phyloP scores from a whole-genome alignment of 2,329 filamentous ascomycete species.

The Aspergillus sp. region DNA sequence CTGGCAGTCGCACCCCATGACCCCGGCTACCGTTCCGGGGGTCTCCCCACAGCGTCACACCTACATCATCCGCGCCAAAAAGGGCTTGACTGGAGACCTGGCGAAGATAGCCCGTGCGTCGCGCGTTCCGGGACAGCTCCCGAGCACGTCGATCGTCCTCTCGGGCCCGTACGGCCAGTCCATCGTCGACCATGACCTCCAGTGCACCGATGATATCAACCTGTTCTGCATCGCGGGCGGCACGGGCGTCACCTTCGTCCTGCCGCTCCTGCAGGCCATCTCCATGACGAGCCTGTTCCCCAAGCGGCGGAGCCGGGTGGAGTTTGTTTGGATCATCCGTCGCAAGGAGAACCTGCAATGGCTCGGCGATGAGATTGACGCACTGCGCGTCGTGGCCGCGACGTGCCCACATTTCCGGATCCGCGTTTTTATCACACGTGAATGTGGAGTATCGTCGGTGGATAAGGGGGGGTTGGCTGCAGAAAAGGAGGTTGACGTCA shows the following conservation, averaged over 20 bases:
- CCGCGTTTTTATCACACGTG: slow-evolving; percentile 60
- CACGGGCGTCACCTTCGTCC: slow-evolving; percentile 58
- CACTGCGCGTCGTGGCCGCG: slow-evolving; percentile 44
- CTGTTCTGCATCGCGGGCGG: slow-evolving; percentile 58
- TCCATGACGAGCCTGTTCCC: slow-evolving; percentile 16
- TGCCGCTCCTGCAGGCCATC: slow-evolving; percentile 49
- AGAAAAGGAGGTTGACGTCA: neutral
- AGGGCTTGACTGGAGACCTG: slow-evolving; percentile 25
- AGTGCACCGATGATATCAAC: slow-evolving; percentile 38
- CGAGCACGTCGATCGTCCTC: slow-evolving; percentile 47
- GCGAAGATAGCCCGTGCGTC: slow-evolving; percentile 20
- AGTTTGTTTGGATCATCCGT: slow-evolving; percentile 66
- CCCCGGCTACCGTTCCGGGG: slow-evolving; percentile 56
- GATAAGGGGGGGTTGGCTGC: neutral
- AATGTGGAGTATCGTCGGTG: slow-evolving; percentile 24
- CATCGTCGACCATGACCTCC: slow-evolving; percentile 42
- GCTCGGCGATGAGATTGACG: slow-evolving; percentile 57
- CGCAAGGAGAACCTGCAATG: slow-evolving; percentile 56
- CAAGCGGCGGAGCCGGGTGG: slow-evolving; percentile 45
- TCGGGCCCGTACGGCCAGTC: slow-evolving; percentile 63
- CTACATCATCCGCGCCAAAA: slow-evolving; percentile 52
- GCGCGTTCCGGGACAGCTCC: slow-evolving; percentile 23
- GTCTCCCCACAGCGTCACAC: slow-evolving; percentile 25
- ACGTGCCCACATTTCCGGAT: slow-evolving; percentile 47
- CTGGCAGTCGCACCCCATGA: slow-evolving; percentile 74